Base-by-base conservation (phyloP, 805 yeast species). In the Starmerella lactis-condensi region DNA sequence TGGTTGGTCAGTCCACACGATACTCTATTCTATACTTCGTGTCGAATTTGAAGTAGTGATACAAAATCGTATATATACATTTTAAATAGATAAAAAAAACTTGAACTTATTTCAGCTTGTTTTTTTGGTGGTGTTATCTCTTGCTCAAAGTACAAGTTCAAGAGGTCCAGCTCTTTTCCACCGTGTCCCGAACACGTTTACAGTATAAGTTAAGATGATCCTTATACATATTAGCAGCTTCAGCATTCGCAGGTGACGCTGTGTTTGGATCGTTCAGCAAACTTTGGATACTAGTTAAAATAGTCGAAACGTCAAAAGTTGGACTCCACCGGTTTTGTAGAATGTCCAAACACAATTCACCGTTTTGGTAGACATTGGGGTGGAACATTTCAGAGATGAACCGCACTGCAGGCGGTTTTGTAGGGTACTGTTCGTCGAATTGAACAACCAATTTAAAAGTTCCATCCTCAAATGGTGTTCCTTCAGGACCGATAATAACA, bases 291-390 rank as follows among this genome's bases (percentile, higher is more conserved):
- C 93, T 78, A 1, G 98, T 89, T 44, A 89, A 62, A 34, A 89
- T 85, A 9, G 93, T 81, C 8, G 93, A 82, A 23, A 89, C 98
- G 50, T 89, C 98, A 51, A 85, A 89, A 1, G 98, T 89, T 9
- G 98, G 98, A 17, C 93, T 76, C 98, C 98, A 89, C 51, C 96
- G 65, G 58, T 85, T 89, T 52, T 89, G 98, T 43, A 89, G 61
- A 43, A 89, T 89, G 57, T 89, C 98, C 40, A 89, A 65, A 58
- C 98, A 89, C 40, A 89, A 68, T 48, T 89, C 96, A 17, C 98
- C 98, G 28, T 74, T 67, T 7, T 92, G 93, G 49, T 89, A 89
- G 3, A 89, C 96, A 51, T 89, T 89, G 3, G 98, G 98, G 52
- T 89, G 98, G 54, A 89, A 89, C 94, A 89, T 89, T 46, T 78